These are phyloP conservation scores for Pythium brassicae DNA, from an alignment of 352 stramenopile genomes.

Conservation along the genomic window DNA sequence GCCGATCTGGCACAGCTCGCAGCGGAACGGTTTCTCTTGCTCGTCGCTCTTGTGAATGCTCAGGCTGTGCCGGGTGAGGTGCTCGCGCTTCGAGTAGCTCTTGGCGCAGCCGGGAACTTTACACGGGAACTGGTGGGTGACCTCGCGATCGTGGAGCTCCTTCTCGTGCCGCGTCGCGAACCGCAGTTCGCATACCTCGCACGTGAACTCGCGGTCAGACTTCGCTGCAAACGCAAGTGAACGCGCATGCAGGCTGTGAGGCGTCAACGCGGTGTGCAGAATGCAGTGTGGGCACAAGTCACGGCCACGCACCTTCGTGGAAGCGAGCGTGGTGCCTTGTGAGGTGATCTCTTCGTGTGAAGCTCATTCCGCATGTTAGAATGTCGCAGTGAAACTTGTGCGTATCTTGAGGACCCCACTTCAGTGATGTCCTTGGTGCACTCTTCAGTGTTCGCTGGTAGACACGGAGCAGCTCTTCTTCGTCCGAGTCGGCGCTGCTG, in stretches of 20 bases:
- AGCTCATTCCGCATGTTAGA: constrained; percentile 12
- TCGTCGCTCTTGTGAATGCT: constrained; percentile 31
- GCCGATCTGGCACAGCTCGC: constrained; percentile 43
- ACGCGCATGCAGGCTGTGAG: too few species aligned
- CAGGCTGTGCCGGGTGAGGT: constrained; percentile 48
- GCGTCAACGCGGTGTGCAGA: too few species aligned
- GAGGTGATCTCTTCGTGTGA: constrained; percentile 11
- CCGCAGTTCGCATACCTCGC: constrained; percentile 6
- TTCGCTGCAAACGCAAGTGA: neutral
- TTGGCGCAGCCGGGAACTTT: constrained; percentile 34
- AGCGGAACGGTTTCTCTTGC: constrained; percentile 46
- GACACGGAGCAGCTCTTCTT: neutral
- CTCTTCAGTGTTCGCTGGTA: neutral
- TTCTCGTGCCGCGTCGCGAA: constrained; percentile 29
- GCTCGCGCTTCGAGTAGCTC: constrained; percentile 60
- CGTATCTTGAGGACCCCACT: neutral
- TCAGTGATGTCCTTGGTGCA: neutral
- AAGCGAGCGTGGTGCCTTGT: constrained; percentile 12
- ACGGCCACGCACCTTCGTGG: constrained; percentile 7
- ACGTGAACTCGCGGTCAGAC: constrained; percentile 2
- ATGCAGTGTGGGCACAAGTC: too few species aligned
- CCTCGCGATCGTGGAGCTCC: constrained; percentile 14
- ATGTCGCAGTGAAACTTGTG: constrained; percentile 9
- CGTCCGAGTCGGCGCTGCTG: neutral
- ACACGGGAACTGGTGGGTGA: constrained; percentile 33